Conservation (phyloP, 148 eudicot species). For the Silene latifolia region DNA sequence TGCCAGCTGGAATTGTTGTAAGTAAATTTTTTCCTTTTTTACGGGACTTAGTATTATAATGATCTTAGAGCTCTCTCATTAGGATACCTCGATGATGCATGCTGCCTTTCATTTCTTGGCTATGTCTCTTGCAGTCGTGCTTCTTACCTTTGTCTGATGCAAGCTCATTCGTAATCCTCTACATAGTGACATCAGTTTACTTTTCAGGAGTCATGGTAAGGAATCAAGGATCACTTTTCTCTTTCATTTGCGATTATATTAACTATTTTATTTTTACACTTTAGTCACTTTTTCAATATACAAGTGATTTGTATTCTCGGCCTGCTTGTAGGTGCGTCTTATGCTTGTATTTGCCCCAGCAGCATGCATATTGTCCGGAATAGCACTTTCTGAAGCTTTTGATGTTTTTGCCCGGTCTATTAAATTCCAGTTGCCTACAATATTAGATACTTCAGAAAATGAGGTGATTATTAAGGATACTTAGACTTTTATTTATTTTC, state of each 20-base stretch:
- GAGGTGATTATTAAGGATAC: slow-evolving; percentile 41
- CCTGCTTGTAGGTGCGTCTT: slow-evolving; percentile 66
- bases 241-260: not conserved
- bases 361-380: slow-evolving; percentile 96
- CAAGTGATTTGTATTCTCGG: slow-evolving; percentile 2
- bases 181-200: slow-evolving; percentile 85
- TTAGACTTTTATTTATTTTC: not conserved
- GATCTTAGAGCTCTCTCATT: not conserved
- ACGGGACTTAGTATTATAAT: not conserved
- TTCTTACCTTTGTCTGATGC: slow-evolving; percentile 94
- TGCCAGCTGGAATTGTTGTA: slow-evolving; percentile 97
- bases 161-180: slow-evolving; percentile 88
- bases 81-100: slow-evolving; percentile 18
- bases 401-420: slow-evolving; percentile 78
- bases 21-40: slow-evolving; percentile 29
- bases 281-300: not conserved
- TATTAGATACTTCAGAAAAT: slow-evolving; percentile 31
- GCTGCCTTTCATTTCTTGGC: not conserved
- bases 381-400: slow-evolving; percentile 94
- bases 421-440: slow-evolving; percentile 58
- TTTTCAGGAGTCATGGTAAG: slow-evolving; percentile 99
- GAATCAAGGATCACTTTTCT: not conserved
- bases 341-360: slow-evolving; percentile 99
- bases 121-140: slow-evolving; percentile 61
- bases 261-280: not conserved